Evolutionary conservation across 768 basidiomycete genomes (phyloP).

Genomic region (Melanogaster broomeanus): DNA sequence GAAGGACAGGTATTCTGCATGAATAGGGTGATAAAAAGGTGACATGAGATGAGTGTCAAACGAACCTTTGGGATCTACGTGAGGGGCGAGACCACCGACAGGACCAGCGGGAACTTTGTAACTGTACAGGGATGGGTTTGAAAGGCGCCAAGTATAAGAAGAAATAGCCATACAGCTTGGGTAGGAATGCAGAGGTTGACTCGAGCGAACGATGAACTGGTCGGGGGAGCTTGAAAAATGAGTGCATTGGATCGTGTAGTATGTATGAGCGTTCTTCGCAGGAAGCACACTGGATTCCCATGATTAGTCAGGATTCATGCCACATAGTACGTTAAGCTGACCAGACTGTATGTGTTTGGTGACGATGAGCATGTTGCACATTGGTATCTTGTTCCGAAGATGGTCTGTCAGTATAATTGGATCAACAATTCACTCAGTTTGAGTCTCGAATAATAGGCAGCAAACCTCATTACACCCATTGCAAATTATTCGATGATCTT

Average conservation of each 20-base stretch:
- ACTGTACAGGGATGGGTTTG: conserved; percentile 38
- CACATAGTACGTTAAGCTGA: conserved; percentile 29
- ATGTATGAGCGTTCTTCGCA: conserved; percentile 81
- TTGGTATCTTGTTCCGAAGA: conserved; percentile 81
- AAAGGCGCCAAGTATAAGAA: conserved; percentile 2
- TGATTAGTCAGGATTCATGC: neutral
- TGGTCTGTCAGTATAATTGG: conserved; percentile 45
- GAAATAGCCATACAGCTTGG: conserved; percentile 53
- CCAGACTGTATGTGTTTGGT: conserved; percentile 72
- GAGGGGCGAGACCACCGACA: conserved; percentile 35
- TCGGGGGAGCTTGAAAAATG: conserved; percentile 85
- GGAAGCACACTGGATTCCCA: conserved; percentile 59
- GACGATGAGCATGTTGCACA: conserved; percentile 87
- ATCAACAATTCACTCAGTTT: neutral
- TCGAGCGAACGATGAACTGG: conserved; percentile 67
- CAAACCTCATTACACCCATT: conserved; percentile 61
- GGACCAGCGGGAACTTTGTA: conserved; percentile 68
- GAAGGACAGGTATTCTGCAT: conserved; percentile 58
- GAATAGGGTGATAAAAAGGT: neutral
- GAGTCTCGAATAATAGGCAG: neutral
- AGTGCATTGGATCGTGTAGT: conserved; percentile 80
- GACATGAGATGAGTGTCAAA: neutral
- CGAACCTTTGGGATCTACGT: conserved; percentile 59
- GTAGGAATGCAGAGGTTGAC: conserved; percentile 62
- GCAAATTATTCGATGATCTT: conserved; percentile 63